Evolutionary conservation across 1,139 yeast genomes (phyloP).

Genomic region (Chernovozyma aurita): DNA sequence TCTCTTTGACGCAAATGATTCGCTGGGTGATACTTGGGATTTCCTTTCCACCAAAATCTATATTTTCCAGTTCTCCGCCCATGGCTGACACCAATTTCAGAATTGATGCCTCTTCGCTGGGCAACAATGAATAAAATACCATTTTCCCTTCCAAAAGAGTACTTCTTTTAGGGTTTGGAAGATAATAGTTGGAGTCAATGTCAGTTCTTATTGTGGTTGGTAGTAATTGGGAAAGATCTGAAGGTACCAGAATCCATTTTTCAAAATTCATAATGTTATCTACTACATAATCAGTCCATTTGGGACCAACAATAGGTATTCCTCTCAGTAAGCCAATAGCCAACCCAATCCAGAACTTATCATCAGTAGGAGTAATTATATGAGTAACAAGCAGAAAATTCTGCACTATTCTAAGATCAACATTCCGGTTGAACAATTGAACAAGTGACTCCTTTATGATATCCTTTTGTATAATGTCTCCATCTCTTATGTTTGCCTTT

Average conservation of each 20-base stretch:
- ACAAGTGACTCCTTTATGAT: conserved; percentile 6
- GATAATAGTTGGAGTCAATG: conserved; percentile 7
- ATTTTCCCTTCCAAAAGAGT: conserved; percentile 11
- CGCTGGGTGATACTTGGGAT: neutral
- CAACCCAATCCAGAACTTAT: conserved; percentile 4
- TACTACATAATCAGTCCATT: conserved; percentile 20
- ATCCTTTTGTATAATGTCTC: neutral
- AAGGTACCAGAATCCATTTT: conserved; percentile 19
- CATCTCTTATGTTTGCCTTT: conserved; percentile 6
- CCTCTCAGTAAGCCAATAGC: conserved; percentile 22
- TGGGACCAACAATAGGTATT: conserved; percentile 21
- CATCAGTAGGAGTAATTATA: conserved; percentile 15
- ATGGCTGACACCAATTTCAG: conserved; percentile 15
- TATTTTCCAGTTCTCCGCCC: conserved; percentile 10
- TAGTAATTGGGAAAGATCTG: conserved; percentile 10
- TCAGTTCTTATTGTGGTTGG: conserved; percentile 12
- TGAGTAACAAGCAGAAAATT: conserved; percentile 23
- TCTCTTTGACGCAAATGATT: neutral
- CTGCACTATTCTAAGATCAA: conserved; percentile 22
- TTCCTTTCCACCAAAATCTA: neutral
- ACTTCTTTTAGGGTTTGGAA: conserved; percentile 14
- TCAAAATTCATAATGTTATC: conserved; percentile 12
- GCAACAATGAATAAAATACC: conserved; percentile 9
- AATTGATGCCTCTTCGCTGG: conserved; percentile 8
- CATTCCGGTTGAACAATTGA: conserved; percentile 10